Percentiles rank a stretch among this genome's conserved stretches.
Conservation (phyloP, 2,329 filamentous ascomycete genomes). For the Cordyceps fumosorosea region DNA sequence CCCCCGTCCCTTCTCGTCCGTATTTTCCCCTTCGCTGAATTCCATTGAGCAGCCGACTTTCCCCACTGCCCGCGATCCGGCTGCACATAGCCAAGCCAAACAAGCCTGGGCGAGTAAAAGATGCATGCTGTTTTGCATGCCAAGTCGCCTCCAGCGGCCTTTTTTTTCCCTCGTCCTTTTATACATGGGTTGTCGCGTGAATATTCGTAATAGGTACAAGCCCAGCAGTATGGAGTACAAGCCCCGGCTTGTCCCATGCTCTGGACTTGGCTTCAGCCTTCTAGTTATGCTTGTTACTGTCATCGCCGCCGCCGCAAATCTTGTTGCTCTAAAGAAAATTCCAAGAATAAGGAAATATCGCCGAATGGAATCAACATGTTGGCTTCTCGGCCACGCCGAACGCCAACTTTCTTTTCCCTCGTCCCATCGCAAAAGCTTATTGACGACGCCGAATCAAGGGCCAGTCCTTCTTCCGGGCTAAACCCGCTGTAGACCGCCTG, state of each 20-base stretch:
- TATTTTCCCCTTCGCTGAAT: conserved; percentile 3
- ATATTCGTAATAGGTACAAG: background rate
- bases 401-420: background rate
- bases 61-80: conserved; percentile 9
- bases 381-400: background rate
- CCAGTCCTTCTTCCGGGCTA: background rate
- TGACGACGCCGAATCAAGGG: background rate
- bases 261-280: too few species aligned
- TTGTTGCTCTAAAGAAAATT: background rate
- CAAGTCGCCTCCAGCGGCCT: background rate
- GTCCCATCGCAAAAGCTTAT: background rate
- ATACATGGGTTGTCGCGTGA: background rate
- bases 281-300: background rate
- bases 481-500: conserved; percentile 4
- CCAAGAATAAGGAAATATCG: background rate
- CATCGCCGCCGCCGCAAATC: background rate
- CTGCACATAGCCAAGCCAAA: background rate
- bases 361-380: background rate
- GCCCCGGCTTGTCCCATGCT: too few species aligned
- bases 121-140: conserved; percentile 3
- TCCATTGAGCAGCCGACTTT: background rate
- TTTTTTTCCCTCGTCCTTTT: background rate
- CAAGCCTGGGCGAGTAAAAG: background rate
- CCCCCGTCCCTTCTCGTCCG: background rate
- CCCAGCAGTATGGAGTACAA: background rate